A percentile compares a stretch with the other conserved stretches of the same genome.
phyloP scores from a whole-genome alignment of 352 stramenopile genomes.

The Plasmopara muralis region DNA sequence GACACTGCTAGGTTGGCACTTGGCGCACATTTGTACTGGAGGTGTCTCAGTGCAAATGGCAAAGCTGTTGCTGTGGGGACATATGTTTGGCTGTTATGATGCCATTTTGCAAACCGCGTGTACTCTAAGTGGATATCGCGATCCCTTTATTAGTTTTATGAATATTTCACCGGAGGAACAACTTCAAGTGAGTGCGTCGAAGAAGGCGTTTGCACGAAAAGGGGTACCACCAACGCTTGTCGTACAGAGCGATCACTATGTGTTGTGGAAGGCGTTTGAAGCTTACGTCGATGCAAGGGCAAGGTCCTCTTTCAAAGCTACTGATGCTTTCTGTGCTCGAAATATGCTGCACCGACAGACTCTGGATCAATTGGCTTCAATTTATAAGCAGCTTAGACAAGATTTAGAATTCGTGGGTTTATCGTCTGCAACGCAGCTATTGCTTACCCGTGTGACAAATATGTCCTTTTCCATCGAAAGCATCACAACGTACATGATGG shows the following conservation, averaged over 20 bases:
- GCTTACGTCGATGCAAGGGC: constrained; percentile 40
- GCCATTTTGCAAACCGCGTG: constrained; percentile 57
- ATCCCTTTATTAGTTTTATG: constrained; percentile 68
- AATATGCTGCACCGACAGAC: constrained; percentile 61
- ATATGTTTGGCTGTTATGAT: constrained; percentile 61
- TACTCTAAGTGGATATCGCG: constrained; percentile 65
- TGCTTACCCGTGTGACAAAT: constrained; percentile 9
- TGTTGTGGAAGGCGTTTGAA: constrained; percentile 60
- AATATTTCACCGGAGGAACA: constrained; percentile 58
- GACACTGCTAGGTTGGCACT: constrained; percentile 69
- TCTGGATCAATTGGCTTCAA: constrained; percentile 57
- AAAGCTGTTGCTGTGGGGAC: constrained; percentile 63
- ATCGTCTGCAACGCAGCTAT: constrained; percentile 38
- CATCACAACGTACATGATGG: constrained; percentile 54
- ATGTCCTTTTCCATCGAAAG: constrained; percentile 20
- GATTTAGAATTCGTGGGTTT: constrained; percentile 55
- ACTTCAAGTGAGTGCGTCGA: constrained; percentile 46
- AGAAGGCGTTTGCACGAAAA: constrained; percentile 44
- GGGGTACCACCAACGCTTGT: constrained; percentile 26
- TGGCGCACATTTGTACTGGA: constrained; percentile 61
- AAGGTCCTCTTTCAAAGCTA: constrained; percentile 29
- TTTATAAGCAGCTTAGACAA: constrained; percentile 58
- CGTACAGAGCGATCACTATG: constrained; percentile 67
- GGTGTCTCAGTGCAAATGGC: constrained; percentile 63
- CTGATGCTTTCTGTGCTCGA: constrained; percentile 44